phyloP scores from a whole-genome alignment of 169 alveolate species.

The Plasmodium adleri region DNA sequence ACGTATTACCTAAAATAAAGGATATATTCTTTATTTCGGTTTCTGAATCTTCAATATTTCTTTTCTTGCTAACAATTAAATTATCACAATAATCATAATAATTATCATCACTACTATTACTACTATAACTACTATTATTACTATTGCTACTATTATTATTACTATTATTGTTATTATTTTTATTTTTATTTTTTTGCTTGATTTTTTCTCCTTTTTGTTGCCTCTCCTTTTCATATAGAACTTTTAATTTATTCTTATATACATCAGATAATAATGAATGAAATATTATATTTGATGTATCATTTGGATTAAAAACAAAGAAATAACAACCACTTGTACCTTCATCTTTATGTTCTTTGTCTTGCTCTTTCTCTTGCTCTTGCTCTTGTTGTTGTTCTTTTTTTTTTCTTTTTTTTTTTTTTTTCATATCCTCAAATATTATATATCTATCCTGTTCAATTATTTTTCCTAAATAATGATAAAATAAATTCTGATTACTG shows the following conservation, averaged over 20 bases:
- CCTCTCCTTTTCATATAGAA: conserved; percentile 30
- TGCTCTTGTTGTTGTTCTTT: not conserved
- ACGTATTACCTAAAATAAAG: no score
- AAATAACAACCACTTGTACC: not conserved
- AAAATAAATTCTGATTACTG: conserved; percentile 29
- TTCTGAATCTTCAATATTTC: no score
- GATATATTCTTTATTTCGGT: no score
- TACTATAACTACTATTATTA: no score
- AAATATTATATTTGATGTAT: conserved; percentile 43
- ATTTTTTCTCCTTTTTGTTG: not conserved
- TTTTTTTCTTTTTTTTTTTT: not conserved
- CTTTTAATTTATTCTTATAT: conserved; percentile 2
- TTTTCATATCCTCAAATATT: not conserved
- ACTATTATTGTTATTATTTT: not conserved
- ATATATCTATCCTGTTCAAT: conserved; percentile 11
- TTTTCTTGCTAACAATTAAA: no score
- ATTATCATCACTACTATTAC: no score
- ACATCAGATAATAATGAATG: conserved; percentile 32
- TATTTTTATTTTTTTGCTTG: not conserved
- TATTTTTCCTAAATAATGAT: conserved; percentile 34
- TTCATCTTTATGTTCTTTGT: not conserved
- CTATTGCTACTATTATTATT: no score
- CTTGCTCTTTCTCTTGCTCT: not conserved
- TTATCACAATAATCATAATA: no score
- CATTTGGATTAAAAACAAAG: conserved; percentile 29